Percentiles rank a stretch among this genome's conserved stretches.
Evolutionary conservation across 2,329 filamentous ascomycete species (phyloP).

Genomic region (Cytospora leucostoma): DNA sequence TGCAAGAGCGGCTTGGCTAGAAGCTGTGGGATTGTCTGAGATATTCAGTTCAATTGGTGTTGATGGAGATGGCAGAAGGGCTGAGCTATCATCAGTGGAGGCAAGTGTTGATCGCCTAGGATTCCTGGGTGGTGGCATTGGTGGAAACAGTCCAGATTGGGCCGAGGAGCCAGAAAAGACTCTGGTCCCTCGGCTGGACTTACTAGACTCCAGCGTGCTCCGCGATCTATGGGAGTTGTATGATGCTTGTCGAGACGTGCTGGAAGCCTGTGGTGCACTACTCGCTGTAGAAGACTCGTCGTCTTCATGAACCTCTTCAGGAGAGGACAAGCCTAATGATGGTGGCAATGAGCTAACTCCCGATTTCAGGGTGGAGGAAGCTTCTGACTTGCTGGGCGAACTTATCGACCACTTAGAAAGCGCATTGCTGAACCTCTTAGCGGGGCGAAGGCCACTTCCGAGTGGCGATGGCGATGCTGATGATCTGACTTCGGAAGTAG

Average conservation of each 20-base stretch:
- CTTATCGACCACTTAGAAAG: constrained; percentile 12
- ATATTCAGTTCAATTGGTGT: not conserved
- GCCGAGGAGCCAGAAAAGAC: constrained; percentile 1
- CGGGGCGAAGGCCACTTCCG: not conserved
- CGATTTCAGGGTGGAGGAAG: not conserved
- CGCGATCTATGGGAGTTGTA: constrained; percentile 11
- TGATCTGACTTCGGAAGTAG: not conserved
- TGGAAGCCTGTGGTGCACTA: constrained; percentile 4
- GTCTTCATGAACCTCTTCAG: constrained; percentile 4
- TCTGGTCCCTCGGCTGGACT: constrained; percentile 15
- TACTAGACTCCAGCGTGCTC: constrained; percentile 7
- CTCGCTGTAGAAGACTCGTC: constrained; percentile 10
- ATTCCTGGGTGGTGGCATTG: constrained; percentile 6
- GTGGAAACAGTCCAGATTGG: not conserved
- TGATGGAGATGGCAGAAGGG: not conserved
- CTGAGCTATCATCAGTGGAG: constrained; percentile 7
- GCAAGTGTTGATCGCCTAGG: constrained; percentile 4
- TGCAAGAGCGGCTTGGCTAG: not conserved
- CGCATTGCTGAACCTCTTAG: constrained; percentile 12
- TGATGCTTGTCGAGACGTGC: constrained; percentile 8
- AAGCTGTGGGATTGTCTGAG: not conserved
- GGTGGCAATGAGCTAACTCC: constrained; percentile 16
- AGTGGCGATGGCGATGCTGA: not conserved
- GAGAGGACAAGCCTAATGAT: constrained; percentile 7
- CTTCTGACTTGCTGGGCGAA: not conserved